Evolutionary conservation across 192 early-diverging fungal species (phyloP), one percentile per base, ranked within the genome.

Genomic region (Anaeromyces robustus): DNA sequence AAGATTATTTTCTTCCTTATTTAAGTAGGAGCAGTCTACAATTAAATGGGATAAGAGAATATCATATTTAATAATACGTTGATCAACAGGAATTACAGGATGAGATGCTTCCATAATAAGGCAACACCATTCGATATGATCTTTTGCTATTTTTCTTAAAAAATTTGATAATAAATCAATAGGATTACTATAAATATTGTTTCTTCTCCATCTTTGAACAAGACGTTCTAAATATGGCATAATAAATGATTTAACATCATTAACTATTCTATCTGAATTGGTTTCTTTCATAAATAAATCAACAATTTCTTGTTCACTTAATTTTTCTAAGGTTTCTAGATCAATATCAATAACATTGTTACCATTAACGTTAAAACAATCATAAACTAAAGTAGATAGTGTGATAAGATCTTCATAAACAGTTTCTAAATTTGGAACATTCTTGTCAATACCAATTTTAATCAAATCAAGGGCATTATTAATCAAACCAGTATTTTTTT

Each of bases 331-430:
- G 77, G 83, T 77, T 29, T 83, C 81, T 22, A 90, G 59, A 14
- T 85, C 78, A 30, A 85, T 28, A 19, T 79, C 77, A 59, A 78
- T 31, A 37, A 82, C 31, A 80, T 79, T 68, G 29, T 39, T 83
- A 30, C 79, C 82, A 79, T 31, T 78, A 16, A 82, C 59, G n/a
- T 84, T 86, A 68, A 85, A 87, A 31, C 87, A 89, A 41, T 90
- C 87, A 81, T 93, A 93, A 2, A 93, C 78, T 16, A 92, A 81
- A 77, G 87, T 87, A 31, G 85, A 89, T 19, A 93, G 78, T 79
- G 90, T 89, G 30, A 88, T 84, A 29, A 92, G 84, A 77, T 91
- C 85, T 82, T 90, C 89, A 79, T 86, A 86, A 29, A 90, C 80
- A 3, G 81, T 83, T 30, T 91, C 87, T 30, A 93, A 81, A n/a